A percentile compares a stretch with the other conserved stretches of the same genome.
These are phyloP conservation scores for Houttuynia cordata DNA, from an alignment of 164 flowering plant genomes.

Conservation along the genomic window DNA sequence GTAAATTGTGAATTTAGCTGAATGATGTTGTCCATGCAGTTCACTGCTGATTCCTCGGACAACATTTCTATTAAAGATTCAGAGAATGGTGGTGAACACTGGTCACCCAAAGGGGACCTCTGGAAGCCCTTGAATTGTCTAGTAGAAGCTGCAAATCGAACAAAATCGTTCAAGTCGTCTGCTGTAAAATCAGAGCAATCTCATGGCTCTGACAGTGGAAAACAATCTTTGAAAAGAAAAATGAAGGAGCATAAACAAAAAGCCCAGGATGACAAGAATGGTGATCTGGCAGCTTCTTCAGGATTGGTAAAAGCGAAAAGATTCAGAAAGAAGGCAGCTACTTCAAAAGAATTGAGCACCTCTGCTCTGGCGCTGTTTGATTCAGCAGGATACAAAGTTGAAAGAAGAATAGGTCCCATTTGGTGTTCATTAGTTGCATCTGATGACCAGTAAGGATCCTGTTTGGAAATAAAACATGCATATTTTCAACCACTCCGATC, in stretches of 20 bases:
- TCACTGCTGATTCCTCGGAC: slow-evolving; percentile 36
- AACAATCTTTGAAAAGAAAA: slow-evolving; percentile 26
- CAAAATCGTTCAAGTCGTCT: slow-evolving; percentile 50
- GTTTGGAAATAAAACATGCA: too few species aligned
- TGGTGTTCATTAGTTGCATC: slow-evolving; percentile 86
- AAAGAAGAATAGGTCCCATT: slow-evolving; percentile 46
- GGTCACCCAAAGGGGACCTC: slow-evolving; percentile 57
- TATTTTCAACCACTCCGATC: too few species aligned
- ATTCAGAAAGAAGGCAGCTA: slow-evolving; percentile 33
- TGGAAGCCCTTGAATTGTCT: slow-evolving; percentile 90
- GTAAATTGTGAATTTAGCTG: neutral
- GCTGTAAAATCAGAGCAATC: slow-evolving; percentile 28
- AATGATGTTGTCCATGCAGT: slow-evolving; percentile 22
- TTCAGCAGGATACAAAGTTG: slow-evolving; percentile 26
- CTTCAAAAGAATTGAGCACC: slow-evolving; percentile 15
- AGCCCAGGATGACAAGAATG: slow-evolving; percentile 34
- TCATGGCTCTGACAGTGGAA: slow-evolving; percentile 18
- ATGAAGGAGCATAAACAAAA: slow-evolving; percentile 35
- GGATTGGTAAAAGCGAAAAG: slow-evolving; percentile 46
- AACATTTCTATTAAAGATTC: slow-evolving; percentile 22
- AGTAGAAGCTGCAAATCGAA: slow-evolving; percentile 86
- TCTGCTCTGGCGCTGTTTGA: slow-evolving; percentile 44
- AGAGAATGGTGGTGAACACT: slow-evolving; percentile 28
- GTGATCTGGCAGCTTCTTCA: slow-evolving; percentile 13
- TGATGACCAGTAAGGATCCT: slow-evolving; percentile 56